A percentile compares a stretch with the other conserved stretches of the same genome.
Evolutionary conservation across 176 grass and related monocot species (phyloP).

Genomic region (Paspalum vaginatum): DNA sequence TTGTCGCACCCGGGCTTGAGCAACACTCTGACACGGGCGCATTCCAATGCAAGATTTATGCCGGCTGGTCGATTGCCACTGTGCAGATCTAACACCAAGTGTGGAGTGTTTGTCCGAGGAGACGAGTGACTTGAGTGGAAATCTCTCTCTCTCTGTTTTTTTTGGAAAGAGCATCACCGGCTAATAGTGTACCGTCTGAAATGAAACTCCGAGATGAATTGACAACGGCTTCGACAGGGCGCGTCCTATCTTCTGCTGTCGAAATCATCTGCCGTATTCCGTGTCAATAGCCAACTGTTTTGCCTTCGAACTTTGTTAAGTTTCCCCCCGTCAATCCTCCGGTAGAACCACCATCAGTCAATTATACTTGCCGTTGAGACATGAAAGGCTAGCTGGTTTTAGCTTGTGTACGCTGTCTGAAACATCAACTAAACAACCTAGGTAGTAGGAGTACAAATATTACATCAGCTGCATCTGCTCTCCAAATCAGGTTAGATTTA

Average conservation of each 20-base stretch:
- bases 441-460: no score
- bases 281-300: not conserved
- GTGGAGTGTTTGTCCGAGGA: constrained; percentile 15
- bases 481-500: no score
- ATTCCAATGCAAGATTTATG: not conserved
- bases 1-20: not conserved
- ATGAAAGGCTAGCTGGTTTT: no score
- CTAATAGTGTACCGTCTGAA: not conserved
- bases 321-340: not conserved
- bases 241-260: not conserved
- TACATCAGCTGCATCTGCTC: no score
- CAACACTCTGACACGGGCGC: not conserved
- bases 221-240: not conserved
- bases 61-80: constrained; percentile 32
- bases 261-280: not conserved
- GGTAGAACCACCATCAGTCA: not conserved
- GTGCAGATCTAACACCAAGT: not conserved
- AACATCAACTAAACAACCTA: no score
- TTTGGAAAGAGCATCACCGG: no score
- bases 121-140: not conserved
- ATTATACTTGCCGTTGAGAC: no score
- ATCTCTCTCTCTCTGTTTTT: no score
- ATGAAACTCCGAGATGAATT: not conserved
- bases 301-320: not conserved
- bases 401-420: no score